These are phyloP conservation scores for Coffea canephora DNA, from an alignment of 257 asterid genomes.

Conservation along the genomic window DNA sequence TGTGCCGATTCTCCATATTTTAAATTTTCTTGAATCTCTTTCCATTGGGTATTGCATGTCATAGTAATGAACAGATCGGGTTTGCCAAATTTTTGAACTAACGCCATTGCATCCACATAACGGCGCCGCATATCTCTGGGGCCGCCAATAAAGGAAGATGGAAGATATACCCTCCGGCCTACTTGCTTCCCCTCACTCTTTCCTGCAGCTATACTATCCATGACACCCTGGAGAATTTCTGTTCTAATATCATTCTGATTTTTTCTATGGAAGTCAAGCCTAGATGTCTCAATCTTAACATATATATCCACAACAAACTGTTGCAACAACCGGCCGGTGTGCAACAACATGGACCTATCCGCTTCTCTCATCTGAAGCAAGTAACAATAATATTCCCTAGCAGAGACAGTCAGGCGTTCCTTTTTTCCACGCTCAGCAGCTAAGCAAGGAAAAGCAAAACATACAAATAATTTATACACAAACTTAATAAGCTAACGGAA, in stretches of 20 bases:
- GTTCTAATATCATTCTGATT: neutral
- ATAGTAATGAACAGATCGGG: neutral
- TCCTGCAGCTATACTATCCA: neutral
- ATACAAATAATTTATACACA: too few relatives aligned
- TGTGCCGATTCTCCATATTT: neutral
- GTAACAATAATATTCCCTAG: too few relatives aligned
- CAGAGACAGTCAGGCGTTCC: too few relatives aligned
- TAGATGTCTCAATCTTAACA: too few relatives aligned
- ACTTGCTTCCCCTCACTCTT: neutral
- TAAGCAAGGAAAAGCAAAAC: too few relatives aligned
- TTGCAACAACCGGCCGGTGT: too few relatives aligned
- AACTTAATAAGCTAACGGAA: too few relatives aligned
- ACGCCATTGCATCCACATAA: neutral
- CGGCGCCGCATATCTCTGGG: neutral
- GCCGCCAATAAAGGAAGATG: neutral
- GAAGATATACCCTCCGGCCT: neutral
- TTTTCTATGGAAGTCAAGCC: too few relatives aligned
- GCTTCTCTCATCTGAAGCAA: too few relatives aligned
- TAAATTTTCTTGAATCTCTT: neutral
- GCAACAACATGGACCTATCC: too few relatives aligned
- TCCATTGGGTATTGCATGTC: conserved; percentile 1
- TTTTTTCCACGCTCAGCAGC: too few relatives aligned
- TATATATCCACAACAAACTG: too few relatives aligned
- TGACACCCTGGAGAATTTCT: neutral
- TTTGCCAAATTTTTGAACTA: conserved; percentile 3